phyloP scores from a whole-genome alignment of 495 filamentous ascomycete genomes.

The Jackrogersella multiformis region DNA sequence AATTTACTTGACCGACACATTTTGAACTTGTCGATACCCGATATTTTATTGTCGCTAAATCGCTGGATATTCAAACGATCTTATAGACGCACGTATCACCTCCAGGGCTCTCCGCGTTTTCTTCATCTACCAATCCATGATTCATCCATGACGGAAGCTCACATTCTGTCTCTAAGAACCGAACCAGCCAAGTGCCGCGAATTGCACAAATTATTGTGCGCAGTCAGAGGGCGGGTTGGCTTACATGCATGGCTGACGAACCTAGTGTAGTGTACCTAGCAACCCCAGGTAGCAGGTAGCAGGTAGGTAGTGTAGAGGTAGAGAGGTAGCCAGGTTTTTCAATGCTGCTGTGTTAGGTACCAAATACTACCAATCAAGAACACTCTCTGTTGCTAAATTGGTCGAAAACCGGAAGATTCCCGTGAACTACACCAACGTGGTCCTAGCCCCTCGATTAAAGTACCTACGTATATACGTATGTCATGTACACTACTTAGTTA shows the following conservation, averaged over 20 bases:
- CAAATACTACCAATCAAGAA: constrained; percentile 21
- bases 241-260: constrained; percentile 28
- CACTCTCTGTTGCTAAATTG: constrained; percentile 30
- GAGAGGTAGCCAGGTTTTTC: constrained; percentile 13
- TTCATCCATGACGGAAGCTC: constrained; percentile 5
- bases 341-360: constrained; percentile 4
- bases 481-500: constrained; percentile 3
- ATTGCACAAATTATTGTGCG: constrained; percentile 23
- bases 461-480: neutral
- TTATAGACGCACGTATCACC: constrained; percentile 5
- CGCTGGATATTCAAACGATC: constrained; percentile 4
- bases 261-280: neutral
- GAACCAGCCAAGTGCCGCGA: constrained; percentile 22
- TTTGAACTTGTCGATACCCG: constrained; percentile 32
- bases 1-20: constrained; percentile 26
- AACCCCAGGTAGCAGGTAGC: too few relatives aligned
- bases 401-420: constrained; percentile 42
- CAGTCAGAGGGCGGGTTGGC: constrained; percentile 27
- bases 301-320: too few relatives aligned
- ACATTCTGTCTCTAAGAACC: neutral
- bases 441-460: constrained; percentile 19
- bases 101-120: neutral
- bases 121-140: constrained; percentile 22
- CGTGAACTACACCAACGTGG: constrained; percentile 32
- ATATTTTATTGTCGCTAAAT: constrained; percentile 8